Percentiles rank a stretch among this genome's conserved stretches.
These are phyloP conservation scores for Pseudogymnoascus pannorum DNA, from an alignment of 2,329 filamentous ascomycete genomes.

Conservation along the genomic window DNA sequence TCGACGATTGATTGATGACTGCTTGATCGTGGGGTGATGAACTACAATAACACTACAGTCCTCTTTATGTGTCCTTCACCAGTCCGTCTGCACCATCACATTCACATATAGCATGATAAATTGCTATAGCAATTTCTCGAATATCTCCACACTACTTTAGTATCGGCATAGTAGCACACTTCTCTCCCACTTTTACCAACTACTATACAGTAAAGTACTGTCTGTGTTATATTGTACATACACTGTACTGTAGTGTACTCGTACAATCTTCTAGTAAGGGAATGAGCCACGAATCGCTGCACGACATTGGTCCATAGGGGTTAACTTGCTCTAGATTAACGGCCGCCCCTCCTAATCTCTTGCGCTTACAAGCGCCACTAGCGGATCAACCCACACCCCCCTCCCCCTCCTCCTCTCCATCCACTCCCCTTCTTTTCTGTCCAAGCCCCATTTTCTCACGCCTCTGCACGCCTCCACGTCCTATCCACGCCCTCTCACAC, in stretches of 20 bases:
- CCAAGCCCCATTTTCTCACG: not conserved
- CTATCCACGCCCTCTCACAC: not conserved
- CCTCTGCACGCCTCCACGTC: not conserved
- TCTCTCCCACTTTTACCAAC: not conserved
- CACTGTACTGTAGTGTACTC: no score
- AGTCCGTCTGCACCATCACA: not conserved
- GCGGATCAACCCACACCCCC: conserved; percentile 1
- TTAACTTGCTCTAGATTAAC: conserved; percentile 1
- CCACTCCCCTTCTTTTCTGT: not conserved
- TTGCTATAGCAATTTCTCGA: not conserved
- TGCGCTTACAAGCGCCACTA: not conserved
- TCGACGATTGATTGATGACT: not conserved
- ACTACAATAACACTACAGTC: not conserved
- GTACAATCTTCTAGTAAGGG: no score
- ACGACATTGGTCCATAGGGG: not conserved
- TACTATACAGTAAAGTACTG: not conserved
- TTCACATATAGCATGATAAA: not conserved
- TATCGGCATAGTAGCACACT: not conserved
- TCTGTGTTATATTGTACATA: no score
- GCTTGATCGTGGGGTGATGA: not conserved
- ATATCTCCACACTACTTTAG: not conserved
- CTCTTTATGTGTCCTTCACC: not conserved
- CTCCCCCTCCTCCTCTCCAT: not conserved
- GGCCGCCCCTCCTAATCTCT: conserved; percentile 1
- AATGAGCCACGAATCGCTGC: not conserved